Evolutionary conservation across 1,139 yeast species (phyloP), one percentile per base, ranked within the genome.

Genomic region (Entelexis paramagnoliae): DNA sequence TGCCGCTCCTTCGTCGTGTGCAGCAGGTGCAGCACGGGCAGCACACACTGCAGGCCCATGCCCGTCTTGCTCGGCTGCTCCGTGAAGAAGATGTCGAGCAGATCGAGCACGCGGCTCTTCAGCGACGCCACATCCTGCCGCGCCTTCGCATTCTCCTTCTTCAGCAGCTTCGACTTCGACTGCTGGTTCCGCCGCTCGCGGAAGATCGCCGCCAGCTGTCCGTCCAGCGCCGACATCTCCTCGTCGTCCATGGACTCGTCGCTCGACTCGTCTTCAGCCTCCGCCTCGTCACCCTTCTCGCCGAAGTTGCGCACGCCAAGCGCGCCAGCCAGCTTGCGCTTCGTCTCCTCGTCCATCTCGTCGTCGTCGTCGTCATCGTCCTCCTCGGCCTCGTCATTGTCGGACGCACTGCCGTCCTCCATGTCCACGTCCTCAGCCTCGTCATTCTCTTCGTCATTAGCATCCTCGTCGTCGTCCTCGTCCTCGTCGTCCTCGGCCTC

Each of bases 161-260:
- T 83, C 58, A 62, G 63, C 51, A 58, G 60, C 53, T 60, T 56
- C 46, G 61, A 56, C 38, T 55, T 47, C 46, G 61, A 55, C 49
- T 60, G 55, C 54, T 59, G 60, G 50, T 60, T 52, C n/a, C 56
- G 46, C 19, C 73, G 78, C 62, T 88, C 91, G 61, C 83, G 79
- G 73, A 91, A 91, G 53, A 91, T 91, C 51, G 76, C 77, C 0
- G 96, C 79, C 33, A 91, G 72, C 56, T 87, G 93, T 28, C 76
- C 87, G 65, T 91, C 98, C 64, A 91, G 77, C 16, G 91, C 95
- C 81, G 89, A 80, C 99, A 91, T 91, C 66, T 88, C 89, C 60
- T 89, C 97, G 65, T 91, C 99, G 60, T 91, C 93, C 94, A 87
- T 84, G 2, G 88, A 79, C 57, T 85, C 94, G 49, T 76, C 76